Percentiles rank a stretch among this genome's conserved stretches.
Evolutionary conservation across 768 basidiomycete genomes (phyloP).

Genomic region (Pilatotrama ljubarskyi): DNA sequence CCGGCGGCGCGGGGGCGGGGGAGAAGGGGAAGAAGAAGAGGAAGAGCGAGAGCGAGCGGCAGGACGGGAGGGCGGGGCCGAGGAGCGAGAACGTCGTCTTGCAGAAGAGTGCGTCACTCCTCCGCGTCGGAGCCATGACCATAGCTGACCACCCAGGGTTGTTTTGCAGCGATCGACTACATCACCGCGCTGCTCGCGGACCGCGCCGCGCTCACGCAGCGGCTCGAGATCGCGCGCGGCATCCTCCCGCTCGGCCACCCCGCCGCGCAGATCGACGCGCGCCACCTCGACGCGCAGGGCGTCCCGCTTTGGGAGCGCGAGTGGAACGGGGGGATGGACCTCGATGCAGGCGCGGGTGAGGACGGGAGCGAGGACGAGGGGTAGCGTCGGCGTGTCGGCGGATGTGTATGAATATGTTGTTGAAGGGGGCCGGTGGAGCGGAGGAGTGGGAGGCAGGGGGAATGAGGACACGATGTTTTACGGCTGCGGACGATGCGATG

Average conservation of each 20-base stretch:
- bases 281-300: conserved; percentile 27
- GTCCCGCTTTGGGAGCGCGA: conserved; percentile 77
- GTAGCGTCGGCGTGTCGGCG: too few relatives aligned
- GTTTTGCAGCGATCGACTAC: conserved; percentile 92
- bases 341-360: conserved; percentile 48
- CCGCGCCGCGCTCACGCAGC: too few relatives aligned
- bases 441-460: neutral
- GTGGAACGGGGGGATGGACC: conserved; percentile 74
- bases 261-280: conserved; percentile 39
- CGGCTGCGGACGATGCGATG: neutral
- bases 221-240: too few relatives aligned
- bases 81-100: conserved; percentile 89
- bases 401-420: too few relatives aligned
- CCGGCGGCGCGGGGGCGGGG: conserved; percentile 30
- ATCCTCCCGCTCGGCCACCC: conserved; percentile 63
- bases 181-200: conserved; percentile 66
- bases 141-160: too few relatives aligned
- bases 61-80: conserved; percentile 87
- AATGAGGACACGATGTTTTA: neutral
- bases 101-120: conserved; percentile 80
- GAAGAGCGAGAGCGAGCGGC: conserved; percentile 50
- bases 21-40: conserved; percentile 23
- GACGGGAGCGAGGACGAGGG: conserved; percentile 26
- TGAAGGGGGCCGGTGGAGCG: too few relatives aligned
- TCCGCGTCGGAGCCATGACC: too few relatives aligned